These are phyloP conservation scores for Coemansia sp. DNA, from an alignment of 192 early-diverging fungal genomes.

Conservation along the genomic window DNA sequence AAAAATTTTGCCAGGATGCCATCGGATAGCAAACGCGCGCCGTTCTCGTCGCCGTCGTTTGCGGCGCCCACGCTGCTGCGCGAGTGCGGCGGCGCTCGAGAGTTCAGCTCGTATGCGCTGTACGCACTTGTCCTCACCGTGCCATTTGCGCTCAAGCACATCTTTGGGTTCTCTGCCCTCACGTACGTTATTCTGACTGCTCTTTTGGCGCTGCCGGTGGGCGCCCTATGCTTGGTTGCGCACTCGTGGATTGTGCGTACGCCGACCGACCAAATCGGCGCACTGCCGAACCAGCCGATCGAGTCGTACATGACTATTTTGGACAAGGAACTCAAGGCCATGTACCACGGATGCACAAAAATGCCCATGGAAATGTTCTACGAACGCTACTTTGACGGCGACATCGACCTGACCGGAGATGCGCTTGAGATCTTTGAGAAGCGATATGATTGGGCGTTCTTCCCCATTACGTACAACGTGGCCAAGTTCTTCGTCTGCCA, in stretches of 20 bases:
- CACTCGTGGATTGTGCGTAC: constrained; percentile 67
- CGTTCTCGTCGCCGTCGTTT: constrained; percentile 43
- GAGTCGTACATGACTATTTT: constrained; percentile 91
- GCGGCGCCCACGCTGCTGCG: constrained; percentile 57
- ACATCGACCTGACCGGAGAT: constrained; percentile 90
- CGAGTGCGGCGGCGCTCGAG: constrained; percentile 83
- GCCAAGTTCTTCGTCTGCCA: constrained; percentile 91
- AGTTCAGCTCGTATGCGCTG: constrained; percentile 75
- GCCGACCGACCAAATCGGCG: constrained; percentile 60
- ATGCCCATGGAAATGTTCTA: constrained; percentile 99
- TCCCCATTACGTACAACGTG: constrained; percentile 81
- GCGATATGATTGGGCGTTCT: constrained; percentile 92
- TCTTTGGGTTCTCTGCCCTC: constrained; percentile 64
- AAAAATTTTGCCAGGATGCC: not conserved
- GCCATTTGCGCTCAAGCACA: constrained; percentile 65
- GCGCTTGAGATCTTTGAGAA: constrained; percentile 84
- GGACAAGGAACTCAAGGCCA: constrained; percentile 69
- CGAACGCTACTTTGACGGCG: constrained; percentile 93
- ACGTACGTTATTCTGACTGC: constrained; percentile 62
- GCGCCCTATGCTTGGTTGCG: constrained; percentile 67
- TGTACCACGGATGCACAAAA: constrained; percentile 76
- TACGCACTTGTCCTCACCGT: constrained; percentile 60
- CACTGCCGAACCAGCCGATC: constrained; percentile 75
- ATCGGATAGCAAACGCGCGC: constrained; percentile 10
- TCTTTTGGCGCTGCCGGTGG: constrained; percentile 68